Evolutionary conservation across 129 eudicot species (phyloP).

Genomic region (Saposhnikovia divaricata): DNA sequence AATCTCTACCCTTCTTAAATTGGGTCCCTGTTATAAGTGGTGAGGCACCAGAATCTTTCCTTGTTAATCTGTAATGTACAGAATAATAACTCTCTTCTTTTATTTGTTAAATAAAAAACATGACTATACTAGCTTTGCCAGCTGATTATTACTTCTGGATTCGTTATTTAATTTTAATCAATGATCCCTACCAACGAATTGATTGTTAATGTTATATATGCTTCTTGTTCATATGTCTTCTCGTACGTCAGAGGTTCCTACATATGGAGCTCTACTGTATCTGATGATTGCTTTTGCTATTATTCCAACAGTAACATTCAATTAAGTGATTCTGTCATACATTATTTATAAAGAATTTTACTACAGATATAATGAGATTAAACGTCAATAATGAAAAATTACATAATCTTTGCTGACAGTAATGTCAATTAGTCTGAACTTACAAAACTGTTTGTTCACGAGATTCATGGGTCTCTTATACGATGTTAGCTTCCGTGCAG

Average conservation of each 20-base stretch:
- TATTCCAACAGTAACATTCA: slow-evolving; percentile 71
- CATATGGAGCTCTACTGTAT: slow-evolving; percentile 41
- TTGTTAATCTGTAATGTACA: neutral
- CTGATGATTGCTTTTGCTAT: slow-evolving; percentile 69
- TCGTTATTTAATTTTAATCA: neutral
- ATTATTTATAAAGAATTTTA: neutral
- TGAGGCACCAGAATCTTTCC: slow-evolving; percentile 16
- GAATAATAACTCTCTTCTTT: neutral
- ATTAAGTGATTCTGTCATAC: slow-evolving; percentile 37
- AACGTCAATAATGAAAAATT: neutral
- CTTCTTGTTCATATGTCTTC: slow-evolving; percentile 2
- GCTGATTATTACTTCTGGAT: neutral
- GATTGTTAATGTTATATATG: slow-evolving; percentile 5
- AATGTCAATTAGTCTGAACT: neutral
- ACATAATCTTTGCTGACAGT: neutral
- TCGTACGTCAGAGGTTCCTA: slow-evolving; percentile 49
- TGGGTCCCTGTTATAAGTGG: slow-evolving; percentile 86
- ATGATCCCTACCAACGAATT: neutral
- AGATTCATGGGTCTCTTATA: neutral
- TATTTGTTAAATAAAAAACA: neutral
- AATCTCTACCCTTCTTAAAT: slow-evolving; percentile 61
- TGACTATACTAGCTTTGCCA: neutral
- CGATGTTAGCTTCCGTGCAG: slow-evolving; percentile 31
- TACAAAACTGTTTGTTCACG: neutral
- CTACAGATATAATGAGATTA: neutral